phyloP scores from a whole-genome alignment of 106 monocot genomes.

The Dendrobium huoshanense region DNA sequence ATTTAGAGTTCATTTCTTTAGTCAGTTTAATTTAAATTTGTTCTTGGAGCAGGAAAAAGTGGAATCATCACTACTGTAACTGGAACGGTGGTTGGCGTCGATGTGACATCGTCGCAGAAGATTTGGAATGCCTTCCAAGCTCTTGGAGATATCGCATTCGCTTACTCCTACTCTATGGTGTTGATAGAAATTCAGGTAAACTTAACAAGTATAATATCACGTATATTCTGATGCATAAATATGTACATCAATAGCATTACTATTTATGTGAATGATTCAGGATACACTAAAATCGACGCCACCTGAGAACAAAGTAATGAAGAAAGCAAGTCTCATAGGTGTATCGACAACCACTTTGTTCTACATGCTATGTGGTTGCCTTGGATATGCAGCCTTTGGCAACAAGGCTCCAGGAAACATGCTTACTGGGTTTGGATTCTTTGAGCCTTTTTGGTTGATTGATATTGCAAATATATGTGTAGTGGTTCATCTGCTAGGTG shows the following conservation, averaged over 20 bases:
- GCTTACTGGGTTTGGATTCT: slow-evolving; percentile 44
- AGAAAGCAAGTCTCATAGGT: slow-evolving; percentile 30
- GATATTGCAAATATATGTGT: slow-evolving; percentile 32
- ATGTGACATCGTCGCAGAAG: slow-evolving; percentile 22
- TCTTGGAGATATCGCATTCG: slow-evolving; percentile 46
- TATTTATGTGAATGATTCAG: not conserved
- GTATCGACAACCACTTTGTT: slow-evolving; percentile 22
- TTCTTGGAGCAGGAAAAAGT: slow-evolving; percentile 8
- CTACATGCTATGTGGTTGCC: slow-evolving; percentile 31
- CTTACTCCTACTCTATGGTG: slow-evolving; percentile 44
- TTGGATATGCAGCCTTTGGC: slow-evolving; percentile 41
- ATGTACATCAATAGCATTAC: too few species aligned
- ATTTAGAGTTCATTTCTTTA: not conserved
- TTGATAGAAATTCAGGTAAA: slow-evolving; percentile 43
- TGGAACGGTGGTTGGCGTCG: slow-evolving; percentile 23
- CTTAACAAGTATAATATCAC: too few species aligned
- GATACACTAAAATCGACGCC: slow-evolving; percentile 38
- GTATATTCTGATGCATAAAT: too few species aligned
- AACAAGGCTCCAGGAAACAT: slow-evolving; percentile 35
- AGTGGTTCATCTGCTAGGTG: slow-evolving; percentile 30
- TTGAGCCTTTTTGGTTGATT: slow-evolving; percentile 38
- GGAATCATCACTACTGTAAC: slow-evolving; percentile 20
- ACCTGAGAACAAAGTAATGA: slow-evolving; percentile 39
- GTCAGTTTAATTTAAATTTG: not conserved
- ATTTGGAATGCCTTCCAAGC: slow-evolving; percentile 42